Conservation (phyloP, 2,329 filamentous ascomycete species). For the Helminthosporium solani region DNA sequence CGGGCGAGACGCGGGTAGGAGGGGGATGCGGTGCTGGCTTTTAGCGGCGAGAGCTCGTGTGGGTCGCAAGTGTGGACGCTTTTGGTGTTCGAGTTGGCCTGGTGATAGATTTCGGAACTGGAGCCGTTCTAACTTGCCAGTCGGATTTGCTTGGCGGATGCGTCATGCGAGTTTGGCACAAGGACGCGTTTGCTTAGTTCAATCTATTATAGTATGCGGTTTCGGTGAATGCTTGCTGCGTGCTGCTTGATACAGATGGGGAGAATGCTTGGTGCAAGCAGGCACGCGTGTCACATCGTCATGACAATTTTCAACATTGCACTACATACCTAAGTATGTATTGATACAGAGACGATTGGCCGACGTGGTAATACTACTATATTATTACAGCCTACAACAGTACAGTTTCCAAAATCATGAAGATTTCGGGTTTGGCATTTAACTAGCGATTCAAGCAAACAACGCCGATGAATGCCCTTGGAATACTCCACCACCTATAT, state of each 20-base stretch:
- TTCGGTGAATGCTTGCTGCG: too few relatives aligned
- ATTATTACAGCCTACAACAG: too few relatives aligned
- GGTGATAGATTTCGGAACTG: constrained; percentile 6
- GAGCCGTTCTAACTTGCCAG: neutral
- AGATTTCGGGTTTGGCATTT: neutral
- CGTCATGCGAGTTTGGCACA: constrained; percentile 17
- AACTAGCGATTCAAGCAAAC: neutral
- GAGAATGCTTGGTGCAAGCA: too few relatives aligned
- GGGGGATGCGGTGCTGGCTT: neutral
- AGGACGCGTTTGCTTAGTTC: too few relatives aligned
- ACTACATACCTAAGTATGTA: too few relatives aligned
- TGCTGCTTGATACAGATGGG: too few relatives aligned
- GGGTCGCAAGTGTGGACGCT: constrained; percentile 5
- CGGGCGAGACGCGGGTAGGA: constrained; percentile 21
- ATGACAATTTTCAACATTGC: too few relatives aligned
- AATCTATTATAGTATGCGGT: too few relatives aligned
- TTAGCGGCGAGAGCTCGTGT: neutral
- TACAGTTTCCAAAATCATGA: too few relatives aligned
- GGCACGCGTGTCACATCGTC: too few relatives aligned
- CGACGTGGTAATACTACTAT: too few relatives aligned
- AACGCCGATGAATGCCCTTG: constrained; percentile 4
- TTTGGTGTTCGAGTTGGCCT: constrained; percentile 18
- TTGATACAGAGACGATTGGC: too few relatives aligned
- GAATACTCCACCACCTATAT: neutral
- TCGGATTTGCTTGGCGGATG: constrained; percentile 15